Base-by-base conservation (phyloP, 2,329 filamentous ascomycete species). In the Emmonsiellopsis sp. region DNA sequence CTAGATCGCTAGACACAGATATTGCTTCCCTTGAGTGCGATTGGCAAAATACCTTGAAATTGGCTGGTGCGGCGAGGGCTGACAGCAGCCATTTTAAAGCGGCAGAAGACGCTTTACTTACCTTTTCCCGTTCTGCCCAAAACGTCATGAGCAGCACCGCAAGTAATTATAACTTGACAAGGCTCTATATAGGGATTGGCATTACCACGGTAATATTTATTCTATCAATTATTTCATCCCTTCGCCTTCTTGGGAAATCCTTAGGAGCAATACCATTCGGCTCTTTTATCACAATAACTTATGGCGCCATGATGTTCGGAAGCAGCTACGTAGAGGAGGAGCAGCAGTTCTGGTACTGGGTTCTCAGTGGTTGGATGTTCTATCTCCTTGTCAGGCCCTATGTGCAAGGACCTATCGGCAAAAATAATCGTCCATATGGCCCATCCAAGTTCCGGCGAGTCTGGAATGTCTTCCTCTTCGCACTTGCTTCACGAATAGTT, bases 331-430 rank as follows among this genome's bases (percentile, higher is more conserved):
- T 98, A 2, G 93, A 98, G 69, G 93, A 98, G 71, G 93, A 98
- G 68, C 93, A 98, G 49, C 89, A 97, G 60, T 96, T 95, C 67
- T 98, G 93, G 93, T 97, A 98, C 71, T 97, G 92, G 90, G 72
- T 82, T 1, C 80, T 85, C 0, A 68, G 68, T 14, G 71, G 66
- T 33, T 75, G 71, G 70, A 70, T 77, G 44, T 67, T 74, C 53
- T 74, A 74, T 54, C 66, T 83, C 10, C 74, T 76, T 59, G 58
- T 74, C 40, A 69, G 58, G 58, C 65, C 63, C 56, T 64, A 57
- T 53, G 56, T 52, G 49, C 32, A 37, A 36, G 14, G 9, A 10
- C 6, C 17, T 17, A 21, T 6, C 9, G 37, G 32, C 10, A 34
- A 27, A 13, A 3, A 14, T 37, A 32, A 14, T 11, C n/a, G 45